A percentile compares a stretch with the other conserved stretches of the same genome.
Evolutionary conservation across 148 eudicot genomes (phyloP).

Genomic region (Drosera capensis): DNA sequence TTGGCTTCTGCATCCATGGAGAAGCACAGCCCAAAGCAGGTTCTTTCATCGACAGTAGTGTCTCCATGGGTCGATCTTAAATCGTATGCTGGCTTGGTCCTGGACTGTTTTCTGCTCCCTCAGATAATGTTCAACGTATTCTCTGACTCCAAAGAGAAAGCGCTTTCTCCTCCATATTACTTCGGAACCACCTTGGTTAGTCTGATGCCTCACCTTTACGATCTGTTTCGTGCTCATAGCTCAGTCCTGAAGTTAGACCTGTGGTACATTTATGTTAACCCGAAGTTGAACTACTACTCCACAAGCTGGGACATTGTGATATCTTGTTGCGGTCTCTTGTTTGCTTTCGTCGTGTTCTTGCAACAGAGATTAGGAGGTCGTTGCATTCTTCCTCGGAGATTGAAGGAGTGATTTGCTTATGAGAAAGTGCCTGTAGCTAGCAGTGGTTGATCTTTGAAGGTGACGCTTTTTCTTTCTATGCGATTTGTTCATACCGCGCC

Average conservation of each 20-base stretch:
- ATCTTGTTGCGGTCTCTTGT: conserved; percentile 32
- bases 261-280: conserved; percentile 57
- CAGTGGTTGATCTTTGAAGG: too few species aligned
- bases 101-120: conserved; percentile 69
- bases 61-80: conserved; percentile 59
- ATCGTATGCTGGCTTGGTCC: conserved; percentile 59
- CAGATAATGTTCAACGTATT: conserved; percentile 62
- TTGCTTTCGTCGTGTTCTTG: conserved; percentile 32
- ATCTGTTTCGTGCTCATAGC: conserved; percentile 45
- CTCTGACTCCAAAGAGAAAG: conserved; percentile 29
- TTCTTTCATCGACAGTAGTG: background rate
- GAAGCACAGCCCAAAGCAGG: conserved; percentile 16
- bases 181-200: conserved; percentile 59
- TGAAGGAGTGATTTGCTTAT: conserved; percentile 29
- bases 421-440: conserved; percentile 40
- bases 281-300: conserved; percentile 51
- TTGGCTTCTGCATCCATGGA: conserved; percentile 37
- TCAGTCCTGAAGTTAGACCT: conserved; percentile 24
- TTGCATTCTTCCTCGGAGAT: conserved; percentile 49
- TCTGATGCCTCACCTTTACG: conserved; percentile 62
- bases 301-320: conserved; percentile 62
- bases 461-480: too few species aligned
- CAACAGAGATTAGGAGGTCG: conserved; percentile 71
- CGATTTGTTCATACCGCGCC: too few species aligned
- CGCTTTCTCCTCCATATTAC: conserved; percentile 43